Conservation (phyloP, 441 rosid species). For the Pelargonium exstipulatum region DNA sequence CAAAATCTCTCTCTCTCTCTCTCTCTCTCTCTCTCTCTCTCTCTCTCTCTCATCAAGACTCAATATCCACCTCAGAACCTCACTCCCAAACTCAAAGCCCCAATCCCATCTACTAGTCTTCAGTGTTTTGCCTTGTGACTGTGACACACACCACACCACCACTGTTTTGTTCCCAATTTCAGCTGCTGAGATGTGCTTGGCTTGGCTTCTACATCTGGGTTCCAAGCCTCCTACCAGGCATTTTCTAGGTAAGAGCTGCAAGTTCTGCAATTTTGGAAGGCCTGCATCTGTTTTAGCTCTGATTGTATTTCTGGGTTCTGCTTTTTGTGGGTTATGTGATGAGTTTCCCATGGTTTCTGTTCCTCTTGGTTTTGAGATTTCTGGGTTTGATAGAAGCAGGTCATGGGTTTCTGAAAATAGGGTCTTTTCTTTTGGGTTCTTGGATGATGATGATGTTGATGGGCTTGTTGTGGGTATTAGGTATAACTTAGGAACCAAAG, state of each 20-base stretch:
- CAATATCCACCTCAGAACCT: conserved; percentile 12
- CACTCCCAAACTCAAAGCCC: neutral
- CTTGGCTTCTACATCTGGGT: neutral
- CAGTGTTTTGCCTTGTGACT: neutral
- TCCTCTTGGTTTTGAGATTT: conserved; percentile 37
- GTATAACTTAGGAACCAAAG: conserved; percentile 33
- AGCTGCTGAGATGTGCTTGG: conserved; percentile 26
- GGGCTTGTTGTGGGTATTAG: conserved; percentile 33
- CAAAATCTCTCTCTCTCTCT: too few species aligned
- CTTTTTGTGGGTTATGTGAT: conserved; percentile 20
- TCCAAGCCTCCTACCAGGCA: conserved; percentile 22
- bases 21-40: too few species aligned
- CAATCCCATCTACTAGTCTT: neutral
- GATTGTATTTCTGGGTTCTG: conserved; percentile 26
- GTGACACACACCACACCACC: neutral
- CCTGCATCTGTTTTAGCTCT: conserved; percentile 20
- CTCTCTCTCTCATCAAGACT: conserved; percentile 2
- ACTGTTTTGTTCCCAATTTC: conserved; percentile 6
- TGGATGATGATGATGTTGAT: conserved; percentile 25
- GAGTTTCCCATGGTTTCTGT: conserved; percentile 31
- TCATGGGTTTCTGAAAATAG: conserved; percentile 36
- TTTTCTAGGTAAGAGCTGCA: conserved; percentile 24
- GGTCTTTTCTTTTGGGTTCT: conserved; percentile 37
- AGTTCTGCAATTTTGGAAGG: conserved; percentile 15
- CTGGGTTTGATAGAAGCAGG: conserved; percentile 31